Evolutionary conservation across 129 eudicot genomes (phyloP), one percentile per base, ranked within the genome.

Genomic region (Tanacetum coccineum): DNA sequence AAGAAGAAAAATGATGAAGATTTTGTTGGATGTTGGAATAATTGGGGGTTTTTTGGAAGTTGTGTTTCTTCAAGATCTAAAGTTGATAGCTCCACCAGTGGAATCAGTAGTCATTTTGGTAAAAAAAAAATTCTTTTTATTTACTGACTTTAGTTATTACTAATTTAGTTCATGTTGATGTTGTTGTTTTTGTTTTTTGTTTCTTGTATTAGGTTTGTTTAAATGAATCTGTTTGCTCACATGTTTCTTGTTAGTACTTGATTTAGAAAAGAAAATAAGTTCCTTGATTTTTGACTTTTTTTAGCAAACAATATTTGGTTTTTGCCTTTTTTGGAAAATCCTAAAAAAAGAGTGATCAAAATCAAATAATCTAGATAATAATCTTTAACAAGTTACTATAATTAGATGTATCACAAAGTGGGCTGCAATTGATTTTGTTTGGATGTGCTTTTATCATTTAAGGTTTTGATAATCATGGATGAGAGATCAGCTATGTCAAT

Each of bases 21-120:
- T 11, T 56, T 54, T 71, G 88, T 74, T 82, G 93, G 96, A 40
- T 89, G 99, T 78, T 94, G 99, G 89, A 72, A 83, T 67, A 84
- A 78, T 67, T 80, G 87, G 82, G 81, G 95, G 77, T 76, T 84
- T 70, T 66, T 86, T 62, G 87, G 95, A 47, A 84, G 96, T 76
- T 94, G 99, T 82, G 81, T 89, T 76, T 72, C 89, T 74, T 93
- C 98, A 77, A 86, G 95, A 88, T 89, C 99, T 84, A 94, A 94
- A 78, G 99, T 94, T 65, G 99, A 94, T 81, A 88, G 71, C 83
- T 94, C 99, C 54, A 68, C 86, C 40, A 88, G 92, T 84, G 88
- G 96, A 79, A 86, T 80, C 75, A 87, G 86, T 75, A 83, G 85
- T 64, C 74, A 78, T 61, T 78, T 77, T 68, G 99, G 99, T 94